Evolutionary conservation across 768 basidiomycete species (phyloP), one percentile per base, ranked within the genome.

Genomic region (Tulasnella sp.): DNA sequence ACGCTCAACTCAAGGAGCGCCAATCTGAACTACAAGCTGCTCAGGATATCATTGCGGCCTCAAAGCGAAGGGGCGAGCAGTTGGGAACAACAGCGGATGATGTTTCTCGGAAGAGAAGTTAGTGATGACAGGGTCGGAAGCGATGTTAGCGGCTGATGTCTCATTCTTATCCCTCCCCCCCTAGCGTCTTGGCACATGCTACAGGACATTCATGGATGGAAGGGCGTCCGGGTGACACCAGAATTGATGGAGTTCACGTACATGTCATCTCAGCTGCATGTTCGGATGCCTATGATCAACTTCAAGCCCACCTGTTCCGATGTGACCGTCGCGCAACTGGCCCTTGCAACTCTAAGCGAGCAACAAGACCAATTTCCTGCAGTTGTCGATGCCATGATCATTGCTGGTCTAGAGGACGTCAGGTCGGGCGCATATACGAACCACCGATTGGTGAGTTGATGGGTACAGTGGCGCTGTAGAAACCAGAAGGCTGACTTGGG

Each of bases 121-220:
- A 75, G 44, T 31, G 39, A 16, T 5, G 56, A 24, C 58, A n/a
- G n/a, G n/a, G 27, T 27, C 34, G 24, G 0, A n/a, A 7, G 6
- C 0, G 52, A 52, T 52, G 24, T 24, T 6, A n/a, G 27, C 27
- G 40, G 40, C 71, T 73, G 38, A 38, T 38, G 7, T 42, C 4
- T n/a, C n/a, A n/a, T n/a, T n/a, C 36, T 16, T 9, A 36, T 21
- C 71, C 31, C 16, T 16, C 71, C 16, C 34, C 71, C 36, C 36
- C 42, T 31, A 78, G 77, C 71, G 19, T 39, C 56, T 34, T 78
- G 71, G 38, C 58, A 78, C 34, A 31, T 27, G 27, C 36, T 78
- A 2, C 77, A 78, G 62, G 77, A 78, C n/a, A 39, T 78, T 31
- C 77, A 78, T 71, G 71, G 77, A 16, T 78, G 77, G 77, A 78